Conservation (phyloP, 202 grass and related monocot species). For the Tripidium arundinaceum region DNA sequence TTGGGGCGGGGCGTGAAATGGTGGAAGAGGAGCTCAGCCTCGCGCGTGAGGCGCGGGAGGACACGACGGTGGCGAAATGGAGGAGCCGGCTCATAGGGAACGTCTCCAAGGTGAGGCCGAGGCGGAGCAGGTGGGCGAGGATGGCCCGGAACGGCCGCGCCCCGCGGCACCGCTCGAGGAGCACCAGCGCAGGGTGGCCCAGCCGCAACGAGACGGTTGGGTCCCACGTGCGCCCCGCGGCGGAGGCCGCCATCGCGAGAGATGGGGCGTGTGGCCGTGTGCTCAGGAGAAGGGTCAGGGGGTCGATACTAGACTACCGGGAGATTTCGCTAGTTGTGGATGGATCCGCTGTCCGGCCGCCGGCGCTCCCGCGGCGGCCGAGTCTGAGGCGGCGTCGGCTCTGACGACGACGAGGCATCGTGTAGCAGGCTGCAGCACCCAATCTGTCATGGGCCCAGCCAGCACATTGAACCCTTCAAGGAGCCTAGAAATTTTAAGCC, state of each 20-base stretch:
- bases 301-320: background rate
- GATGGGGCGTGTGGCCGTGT: background rate
- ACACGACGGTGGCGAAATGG: constrained; percentile 40
- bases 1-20: constrained; percentile 55
- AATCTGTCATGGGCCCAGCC: background rate
- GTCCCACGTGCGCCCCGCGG: constrained; percentile 37
- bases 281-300: background rate
- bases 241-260: constrained; percentile 2
- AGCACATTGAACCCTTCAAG: background rate
- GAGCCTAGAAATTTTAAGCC: background rate
- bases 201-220: constrained; percentile 45
- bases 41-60: constrained; percentile 21
- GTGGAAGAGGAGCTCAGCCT: constrained; percentile 38
- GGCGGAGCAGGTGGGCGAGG: constrained; percentile 50
- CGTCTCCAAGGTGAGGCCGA: constrained; percentile 38
- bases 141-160: constrained; percentile 38
- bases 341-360: background rate
- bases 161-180: constrained; percentile 44
- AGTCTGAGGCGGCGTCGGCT: background rate
- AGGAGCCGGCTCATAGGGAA: constrained; percentile 64
- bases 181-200: constrained; percentile 45
- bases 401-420: background rate
- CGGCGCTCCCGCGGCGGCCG: background rate
- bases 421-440: background rate
- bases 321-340: background rate